Evolutionary conservation across 495 filamentous ascomycete species (phyloP).

Genomic region (Xylaria telfairii): DNA sequence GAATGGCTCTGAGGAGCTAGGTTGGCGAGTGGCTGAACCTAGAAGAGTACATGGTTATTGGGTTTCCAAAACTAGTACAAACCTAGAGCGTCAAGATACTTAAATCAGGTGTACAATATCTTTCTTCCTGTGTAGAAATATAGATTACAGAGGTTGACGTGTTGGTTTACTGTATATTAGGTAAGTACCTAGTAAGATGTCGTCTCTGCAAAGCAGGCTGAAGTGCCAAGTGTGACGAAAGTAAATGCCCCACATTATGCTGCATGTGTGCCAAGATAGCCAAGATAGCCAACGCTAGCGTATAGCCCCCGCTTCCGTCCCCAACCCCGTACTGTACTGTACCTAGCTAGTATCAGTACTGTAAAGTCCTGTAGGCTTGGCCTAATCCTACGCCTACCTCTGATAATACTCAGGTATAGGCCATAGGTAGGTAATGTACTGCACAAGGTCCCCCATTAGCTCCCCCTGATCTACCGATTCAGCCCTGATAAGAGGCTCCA

Average conservation of each 20-base stretch:
- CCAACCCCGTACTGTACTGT: background rate
- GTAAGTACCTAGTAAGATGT: no score
- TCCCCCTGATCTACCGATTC: conserved; percentile 21
- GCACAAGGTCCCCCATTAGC: background rate
- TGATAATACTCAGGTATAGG: no score
- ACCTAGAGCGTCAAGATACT: background rate
- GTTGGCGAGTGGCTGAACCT: background rate
- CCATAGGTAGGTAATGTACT: background rate
- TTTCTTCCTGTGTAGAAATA: background rate
- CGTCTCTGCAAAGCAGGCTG: no score
- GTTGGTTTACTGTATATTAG: background rate
- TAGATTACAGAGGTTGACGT: background rate
- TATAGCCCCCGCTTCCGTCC: background rate
- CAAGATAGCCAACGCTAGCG: background rate
- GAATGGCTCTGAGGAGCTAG: background rate
- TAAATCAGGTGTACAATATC: background rate
- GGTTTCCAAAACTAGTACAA: background rate
- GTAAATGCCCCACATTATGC: conserved; percentile 1
- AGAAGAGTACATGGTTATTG: background rate
- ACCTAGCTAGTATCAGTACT: no score
- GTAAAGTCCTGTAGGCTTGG: no score
- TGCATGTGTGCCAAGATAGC: background rate
- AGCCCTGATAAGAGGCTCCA: conserved; percentile 13
- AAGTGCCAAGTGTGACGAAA: background rate
- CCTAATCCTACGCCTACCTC: background rate